Conservation (phyloP, 2,329 filamentous ascomycete species). For the Colletotrichum sojae region DNA sequence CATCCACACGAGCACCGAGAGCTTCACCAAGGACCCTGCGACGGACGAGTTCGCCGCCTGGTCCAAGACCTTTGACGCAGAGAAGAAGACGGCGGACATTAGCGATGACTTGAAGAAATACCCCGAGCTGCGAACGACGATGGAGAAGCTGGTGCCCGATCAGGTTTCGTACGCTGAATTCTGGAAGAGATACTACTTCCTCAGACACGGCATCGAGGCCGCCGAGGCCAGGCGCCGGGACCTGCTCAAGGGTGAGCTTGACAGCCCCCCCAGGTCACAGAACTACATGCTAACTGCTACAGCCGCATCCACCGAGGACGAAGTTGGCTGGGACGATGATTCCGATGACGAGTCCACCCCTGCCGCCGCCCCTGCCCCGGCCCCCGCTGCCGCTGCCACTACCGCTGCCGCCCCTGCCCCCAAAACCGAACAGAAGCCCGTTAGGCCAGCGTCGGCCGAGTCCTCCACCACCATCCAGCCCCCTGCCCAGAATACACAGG, state of each 20-base stretch:
- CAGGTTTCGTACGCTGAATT: slow-evolving; percentile 90
- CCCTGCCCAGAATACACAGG: slow-evolving; percentile 48
- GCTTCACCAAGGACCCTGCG: slow-evolving; percentile 85
- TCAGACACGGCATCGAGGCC: slow-evolving; percentile 92
- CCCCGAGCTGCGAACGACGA: slow-evolving; percentile 85
- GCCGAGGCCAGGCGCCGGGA: slow-evolving; percentile 92
- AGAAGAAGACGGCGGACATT: slow-evolving; percentile 88
- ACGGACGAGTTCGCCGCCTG: slow-evolving; percentile 82
- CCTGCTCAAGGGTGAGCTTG: slow-evolving; percentile 84
- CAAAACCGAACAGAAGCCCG: slow-evolving; percentile 48
- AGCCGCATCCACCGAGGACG: slow-evolving; percentile 80
- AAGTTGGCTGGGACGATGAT: slow-evolving; percentile 77
- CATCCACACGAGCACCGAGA: slow-evolving; percentile 87
- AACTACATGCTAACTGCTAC: slow-evolving; percentile 41
- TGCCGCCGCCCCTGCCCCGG: slow-evolving; percentile 46
- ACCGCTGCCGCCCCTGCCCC: slow-evolving; percentile 47
- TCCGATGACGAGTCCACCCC: slow-evolving; percentile 49
- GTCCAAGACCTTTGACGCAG: slow-evolving; percentile 81
- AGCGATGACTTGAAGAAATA: slow-evolving; percentile 87
- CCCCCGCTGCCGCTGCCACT: slow-evolving; percentile 41
- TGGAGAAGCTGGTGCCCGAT: slow-evolving; percentile 97
- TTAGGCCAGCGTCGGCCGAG: slow-evolving; percentile 63
- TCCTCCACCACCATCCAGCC: slow-evolving; percentile 75
- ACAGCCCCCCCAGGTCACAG: neutral
- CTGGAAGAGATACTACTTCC: slow-evolving; percentile 96